Evolutionary conservation across 192 early-diverging fungal species (phyloP), one percentile per base, ranked within the genome.

Genomic region (Phlyctochytrium arcticum): DNA sequence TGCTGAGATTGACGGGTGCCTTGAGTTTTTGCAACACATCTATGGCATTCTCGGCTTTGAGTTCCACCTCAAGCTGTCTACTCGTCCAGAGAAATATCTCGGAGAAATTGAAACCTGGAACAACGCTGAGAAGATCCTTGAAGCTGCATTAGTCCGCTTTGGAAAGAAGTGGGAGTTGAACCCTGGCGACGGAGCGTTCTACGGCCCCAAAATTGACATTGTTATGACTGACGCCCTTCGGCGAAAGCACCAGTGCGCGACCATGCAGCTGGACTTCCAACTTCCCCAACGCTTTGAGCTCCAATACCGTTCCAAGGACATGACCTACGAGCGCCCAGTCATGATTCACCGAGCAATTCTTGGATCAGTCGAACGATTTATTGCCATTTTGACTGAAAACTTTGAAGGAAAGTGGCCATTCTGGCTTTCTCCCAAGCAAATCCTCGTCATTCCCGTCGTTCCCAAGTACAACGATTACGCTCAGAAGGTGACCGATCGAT

Each of bases 151-250:
- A 50, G 81, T 90, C 69, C 79, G 85, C 42, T 94, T 90, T 78
- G 90, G 90, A 35, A 57, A 79, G 27, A 73, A 74, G 24, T 99
- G 96, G 96, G 85, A 85, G 67, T 48, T 98, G 48, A 92, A 98
- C 74, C 89, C 87, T 7, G 92, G 92, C 61, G 96, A 99, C 77
- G 96, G 96, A 39, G 96, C 96, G 23, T 99, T 99, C 86, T 99
- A 99, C 74, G 96, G 96, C n/a, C 96, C 96, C 71, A 99, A 99
- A 88, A 92, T 99, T 70, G 96, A 99, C 78, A 98, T 99, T 74
- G 87, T 86, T 35, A 91, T 98, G 70, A 80, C 87, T 10, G 96
- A 98, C 75, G 95, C 95, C 10, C 83, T 98, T 54, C 81, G 86
- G 65, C 90, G 96, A 36, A 84, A 81, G 35, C 89, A 89, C 70